Evolutionary conservation across 768 basidiomycete genomes (phyloP).

Genomic region (Tremella mesenterica): DNA sequence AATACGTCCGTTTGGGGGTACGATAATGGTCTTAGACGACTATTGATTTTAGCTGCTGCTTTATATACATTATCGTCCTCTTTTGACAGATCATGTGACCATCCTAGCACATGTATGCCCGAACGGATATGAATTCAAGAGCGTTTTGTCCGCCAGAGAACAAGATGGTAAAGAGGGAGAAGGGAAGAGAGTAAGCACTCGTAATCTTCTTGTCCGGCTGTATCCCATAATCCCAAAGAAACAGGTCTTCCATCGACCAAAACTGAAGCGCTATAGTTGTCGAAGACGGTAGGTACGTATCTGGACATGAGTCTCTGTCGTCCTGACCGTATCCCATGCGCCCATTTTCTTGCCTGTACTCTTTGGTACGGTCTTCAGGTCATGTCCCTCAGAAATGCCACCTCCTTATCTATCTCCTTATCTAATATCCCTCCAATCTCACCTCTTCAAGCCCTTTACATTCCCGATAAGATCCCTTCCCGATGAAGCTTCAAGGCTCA

Average conservation of each 20-base stretch:
- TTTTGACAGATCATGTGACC: not conserved
- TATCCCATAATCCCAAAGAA: slow-evolving; percentile 62
- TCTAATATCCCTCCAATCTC: too few relatives aligned
- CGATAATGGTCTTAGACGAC: slow-evolving; percentile 84
- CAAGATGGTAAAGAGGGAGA: not conserved
- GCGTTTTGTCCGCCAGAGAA: too few relatives aligned
- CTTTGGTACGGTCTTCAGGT: too few relatives aligned
- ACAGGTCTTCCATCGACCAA: slow-evolving; percentile 99
- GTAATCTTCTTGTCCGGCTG: slow-evolving; percentile 45
- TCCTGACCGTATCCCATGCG: too few relatives aligned
- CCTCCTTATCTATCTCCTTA: too few relatives aligned
- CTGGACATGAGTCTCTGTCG: too few relatives aligned
- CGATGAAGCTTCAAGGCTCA: too few relatives aligned
- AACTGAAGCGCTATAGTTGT: slow-evolving; percentile 91
- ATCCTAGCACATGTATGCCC: not conserved
- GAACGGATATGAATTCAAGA: too few relatives aligned
- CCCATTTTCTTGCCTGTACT: too few relatives aligned
- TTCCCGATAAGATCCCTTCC: too few relatives aligned
- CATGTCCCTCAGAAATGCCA: too few relatives aligned
- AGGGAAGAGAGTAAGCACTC: slow-evolving; percentile 23
- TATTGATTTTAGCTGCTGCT: slow-evolving; percentile 6
- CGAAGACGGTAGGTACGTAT: slow-evolving; percentile 65
- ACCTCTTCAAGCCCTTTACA: too few relatives aligned
- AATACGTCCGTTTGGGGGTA: slow-evolving; percentile 99
- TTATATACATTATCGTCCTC: not conserved